Base-by-base conservation (phyloP, 179 eudicot genomes). In the Drosera spatulata region DNA sequence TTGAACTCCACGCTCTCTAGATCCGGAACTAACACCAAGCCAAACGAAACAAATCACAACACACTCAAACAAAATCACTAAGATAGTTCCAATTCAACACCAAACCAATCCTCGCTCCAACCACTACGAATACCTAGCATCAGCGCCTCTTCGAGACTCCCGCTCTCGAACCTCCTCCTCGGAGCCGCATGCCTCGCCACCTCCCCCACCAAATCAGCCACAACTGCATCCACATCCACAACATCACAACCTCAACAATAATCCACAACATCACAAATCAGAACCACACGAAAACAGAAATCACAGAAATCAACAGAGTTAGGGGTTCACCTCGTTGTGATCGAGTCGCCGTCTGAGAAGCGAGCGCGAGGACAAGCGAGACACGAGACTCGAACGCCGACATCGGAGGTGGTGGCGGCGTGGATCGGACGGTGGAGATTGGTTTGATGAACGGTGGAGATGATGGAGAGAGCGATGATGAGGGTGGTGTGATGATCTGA, bases 361-460 rank as follows among this genome's bases (percentile, higher is more conserved):
- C 90, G 39, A 91, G 86, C 63, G 98, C 95, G 22, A 82, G 53
- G 60, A 91, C 74, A 59, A 91, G 98, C 54, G 98, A 91, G 50
- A 86, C 41, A 33, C 96, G 89, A 70, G 95, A 75, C 74, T 88
- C 95, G 41, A 69, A 61, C 33, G 89, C 77, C 1, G 95, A 81
- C 60, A 71, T 66, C 61, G 41, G 70, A 50, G 9, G 51, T 64
- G 57, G 59, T 56, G 33, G 68, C 48, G 73, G 42, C 14, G 4
- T 58, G 8, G 60, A 73, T 50, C 64, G 66, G 60, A 63, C 56
- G 41, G 66, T 49, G 47, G 69, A 71, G 79, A 69, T 62, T 44
- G 75, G 69, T 59, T 64, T 75, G 40, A 53, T 5, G 33, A 50
- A 12, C 0, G 53, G 10, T 4, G 13, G 13, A 12, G 53, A 50